Base-by-base conservation (phyloP, 345 rosid genomes). In the Rubroshorea leprosula region DNA sequence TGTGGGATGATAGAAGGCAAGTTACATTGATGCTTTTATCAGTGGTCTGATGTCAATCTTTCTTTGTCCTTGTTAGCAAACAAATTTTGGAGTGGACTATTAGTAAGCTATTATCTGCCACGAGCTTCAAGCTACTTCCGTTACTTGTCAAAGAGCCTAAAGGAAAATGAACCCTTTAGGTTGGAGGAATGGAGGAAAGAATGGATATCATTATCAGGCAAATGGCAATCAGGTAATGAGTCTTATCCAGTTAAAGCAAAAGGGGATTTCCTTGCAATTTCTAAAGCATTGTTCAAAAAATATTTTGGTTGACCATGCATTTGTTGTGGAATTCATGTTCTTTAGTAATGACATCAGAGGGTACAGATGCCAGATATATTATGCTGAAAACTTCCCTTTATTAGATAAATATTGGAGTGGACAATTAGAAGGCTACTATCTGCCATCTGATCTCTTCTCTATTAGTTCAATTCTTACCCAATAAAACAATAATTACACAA, bases 61-160 rank as follows among this genome's bases (percentile, higher is more conserved):
- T 56, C 48, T 16, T 15, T 41, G 55, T 38, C 38, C 39, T 65
- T 51, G 51, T 64, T 66, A 92, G 98, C 84, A 41, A 92, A 92
- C 83, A 92, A 92, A 64, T 88, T 84, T 27, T 92, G 93, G 93
- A 88, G 98, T 48, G 93, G 95, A 14, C 66, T 92, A 55, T 71
- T 92, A 48, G 66, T 73, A 68, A 82, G 75, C 66, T 92, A 89
- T 70, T 85, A 81, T 73, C 75, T 83, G 39, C 93, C 86, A 19
- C 70, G 92, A 56, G 96, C 90, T 27, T 62, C 67, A 11, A 59
- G 72, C 50, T 88, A 81, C 69, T 88, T 88, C 56, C 26, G 26
- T 51, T 68, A 63, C 60, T 54, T 88, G 76, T 55, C 60, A 5
- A 72, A 69, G 63, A 85, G 87, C 75, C 79, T 85, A 71, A 60